Percentiles rank a stretch among this genome's conserved stretches.
Conservation (phyloP, 768 basidiomycete genomes). For the Leccinum arenicola region DNA sequence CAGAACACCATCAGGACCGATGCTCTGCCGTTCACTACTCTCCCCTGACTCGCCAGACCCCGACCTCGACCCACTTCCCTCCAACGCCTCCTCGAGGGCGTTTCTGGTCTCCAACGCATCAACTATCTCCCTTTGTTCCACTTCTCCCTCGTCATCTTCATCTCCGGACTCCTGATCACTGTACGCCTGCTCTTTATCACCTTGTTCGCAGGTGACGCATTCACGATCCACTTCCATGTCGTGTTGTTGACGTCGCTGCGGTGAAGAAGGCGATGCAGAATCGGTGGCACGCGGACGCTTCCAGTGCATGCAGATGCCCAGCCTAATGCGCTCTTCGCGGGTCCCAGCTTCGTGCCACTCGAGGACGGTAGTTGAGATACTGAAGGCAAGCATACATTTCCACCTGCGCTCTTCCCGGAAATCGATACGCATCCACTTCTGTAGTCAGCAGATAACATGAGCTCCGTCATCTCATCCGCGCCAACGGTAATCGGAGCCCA, state of each 20-base stretch:
- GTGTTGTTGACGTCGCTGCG: slow-evolving; percentile 34
- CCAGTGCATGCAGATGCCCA: slow-evolving; percentile 71
- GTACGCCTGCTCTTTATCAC: slow-evolving; percentile 23
- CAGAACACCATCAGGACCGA: slow-evolving; percentile 26
- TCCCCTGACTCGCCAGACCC: slow-evolving; percentile 34
- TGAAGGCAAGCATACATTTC: slow-evolving; percentile 85
- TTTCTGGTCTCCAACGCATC: slow-evolving; percentile 57
- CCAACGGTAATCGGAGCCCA: neutral
- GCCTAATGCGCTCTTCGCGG: slow-evolving; percentile 58
- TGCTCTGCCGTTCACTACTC: slow-evolving; percentile 33
- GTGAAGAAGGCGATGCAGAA: slow-evolving; percentile 4
- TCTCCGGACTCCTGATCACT: slow-evolving; percentile 45
- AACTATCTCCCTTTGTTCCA: slow-evolving; percentile 50
- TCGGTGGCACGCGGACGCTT: slow-evolving; percentile 42
- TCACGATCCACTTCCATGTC: slow-evolving; percentile 33
- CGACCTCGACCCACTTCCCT: slow-evolving; percentile 29
- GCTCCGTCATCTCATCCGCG: neutral
- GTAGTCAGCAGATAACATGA: slow-evolving; percentile 12
- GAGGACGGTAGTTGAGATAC: slow-evolving; percentile 75
- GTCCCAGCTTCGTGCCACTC: slow-evolving; percentile 82
- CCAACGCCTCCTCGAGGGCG: slow-evolving; percentile 58
- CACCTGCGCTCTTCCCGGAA: slow-evolving; percentile 93
- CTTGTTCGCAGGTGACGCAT: slow-evolving; percentile 15
- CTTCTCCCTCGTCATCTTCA: slow-evolving; percentile 60
- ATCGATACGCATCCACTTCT: slow-evolving; percentile 98